These are phyloP conservation scores for Pseudoturritis turrita DNA, from an alignment of 345 rosid genomes.

Conservation along the genomic window DNA sequence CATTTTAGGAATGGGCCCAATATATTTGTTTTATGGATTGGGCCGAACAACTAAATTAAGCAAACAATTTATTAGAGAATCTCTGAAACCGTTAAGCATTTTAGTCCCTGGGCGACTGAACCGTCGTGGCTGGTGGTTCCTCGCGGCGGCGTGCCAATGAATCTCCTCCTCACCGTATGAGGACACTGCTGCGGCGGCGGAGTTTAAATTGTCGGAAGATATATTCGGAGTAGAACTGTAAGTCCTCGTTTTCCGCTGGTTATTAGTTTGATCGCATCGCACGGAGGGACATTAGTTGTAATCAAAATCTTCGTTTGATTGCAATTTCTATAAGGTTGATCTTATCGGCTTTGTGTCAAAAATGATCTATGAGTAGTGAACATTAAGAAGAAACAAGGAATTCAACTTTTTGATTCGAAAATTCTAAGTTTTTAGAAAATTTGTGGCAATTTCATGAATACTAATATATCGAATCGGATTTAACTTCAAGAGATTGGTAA, in stretches of 20 bases:
- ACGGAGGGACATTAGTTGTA: background rate
- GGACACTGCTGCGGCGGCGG: background rate
- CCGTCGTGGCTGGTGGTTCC: background rate
- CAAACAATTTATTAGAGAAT: background rate
- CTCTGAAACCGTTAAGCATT: background rate
- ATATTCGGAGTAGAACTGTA: background rate
- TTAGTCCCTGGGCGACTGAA: background rate
- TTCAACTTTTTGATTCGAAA: background rate
- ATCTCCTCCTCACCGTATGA: background rate
- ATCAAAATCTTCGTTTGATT: background rate
- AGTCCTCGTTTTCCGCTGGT: background rate
- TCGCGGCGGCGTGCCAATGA: background rate
- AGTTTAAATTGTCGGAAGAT: background rate
- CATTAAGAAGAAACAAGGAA: background rate
- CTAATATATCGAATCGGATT: background rate
- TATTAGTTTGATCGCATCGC: background rate
- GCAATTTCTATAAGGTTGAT: background rate
- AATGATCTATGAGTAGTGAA: background rate
- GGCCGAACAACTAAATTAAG: constrained; percentile 7
- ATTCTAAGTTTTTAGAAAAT: background rate
- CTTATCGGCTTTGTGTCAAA: background rate
- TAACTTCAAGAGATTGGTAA: background rate
- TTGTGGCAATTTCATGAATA: background rate
- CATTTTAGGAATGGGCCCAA: background rate
- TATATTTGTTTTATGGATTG: background rate